These are phyloP conservation scores for Periglandula ipomoeae DNA, from an alignment of 2,329 filamentous ascomycete species.

Conservation along the genomic window DNA sequence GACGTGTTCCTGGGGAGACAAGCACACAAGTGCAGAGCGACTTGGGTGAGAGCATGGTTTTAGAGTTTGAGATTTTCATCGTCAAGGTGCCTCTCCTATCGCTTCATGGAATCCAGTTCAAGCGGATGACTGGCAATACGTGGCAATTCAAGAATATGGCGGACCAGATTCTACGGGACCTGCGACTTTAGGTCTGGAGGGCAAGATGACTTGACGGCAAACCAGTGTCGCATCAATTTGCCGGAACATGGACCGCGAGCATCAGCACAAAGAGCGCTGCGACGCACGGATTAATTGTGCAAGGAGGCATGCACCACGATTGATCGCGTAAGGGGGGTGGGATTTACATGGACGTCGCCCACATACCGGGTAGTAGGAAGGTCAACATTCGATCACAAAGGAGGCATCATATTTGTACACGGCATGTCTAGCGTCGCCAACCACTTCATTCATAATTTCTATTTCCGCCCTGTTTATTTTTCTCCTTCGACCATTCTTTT, in stretches of 20 bases:
- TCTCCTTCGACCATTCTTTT: neutral
- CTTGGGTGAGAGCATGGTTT: conserved; percentile 70
- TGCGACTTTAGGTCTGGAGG: conserved; percentile 56
- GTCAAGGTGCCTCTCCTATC: conserved; percentile 93
- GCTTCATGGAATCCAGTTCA: conserved; percentile 94
- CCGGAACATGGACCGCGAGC: too few species aligned
- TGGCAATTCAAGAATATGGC: conserved; percentile 99
- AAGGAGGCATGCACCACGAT: too few species aligned
- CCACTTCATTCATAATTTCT: neutral
- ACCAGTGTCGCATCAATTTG: neutral
- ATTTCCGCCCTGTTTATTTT: neutral
- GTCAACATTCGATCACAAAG: conserved; percentile 1
- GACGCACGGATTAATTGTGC: too few species aligned
- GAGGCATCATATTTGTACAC: conserved; percentile 12
- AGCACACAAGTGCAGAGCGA: conserved; percentile 88
- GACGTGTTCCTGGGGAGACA: conserved; percentile 70
- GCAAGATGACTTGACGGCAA: neutral
- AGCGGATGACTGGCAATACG: conserved; percentile 88
- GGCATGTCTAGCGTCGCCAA: conserved; percentile 12
- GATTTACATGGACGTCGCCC: neutral
- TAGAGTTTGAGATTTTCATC: conserved; percentile 93
- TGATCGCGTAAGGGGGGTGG: too few species aligned
- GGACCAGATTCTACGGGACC: conserved; percentile 81
- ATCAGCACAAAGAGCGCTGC: too few species aligned
- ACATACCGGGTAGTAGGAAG: neutral